These are phyloP conservation scores for Erodium moschatum DNA, from an alignment of 441 rosid species.

Conservation along the genomic window DNA sequence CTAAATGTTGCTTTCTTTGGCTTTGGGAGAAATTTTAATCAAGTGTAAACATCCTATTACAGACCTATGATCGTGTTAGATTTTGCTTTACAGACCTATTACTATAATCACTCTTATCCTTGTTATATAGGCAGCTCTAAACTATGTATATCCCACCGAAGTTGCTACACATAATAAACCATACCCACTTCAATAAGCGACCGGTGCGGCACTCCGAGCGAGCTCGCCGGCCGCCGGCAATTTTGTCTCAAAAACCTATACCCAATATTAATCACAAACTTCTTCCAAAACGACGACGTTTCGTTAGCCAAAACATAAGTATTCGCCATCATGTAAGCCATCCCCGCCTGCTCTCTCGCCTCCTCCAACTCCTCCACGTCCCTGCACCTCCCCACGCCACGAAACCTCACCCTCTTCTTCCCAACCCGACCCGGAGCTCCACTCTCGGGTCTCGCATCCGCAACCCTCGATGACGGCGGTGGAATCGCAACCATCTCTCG, in stretches of 20 bases:
- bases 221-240: constrained; percentile 89
- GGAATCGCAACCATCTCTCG: constrained; percentile 57
- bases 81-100: too few species aligned
- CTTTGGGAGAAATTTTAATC: too few species aligned
- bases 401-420: constrained; percentile 60
- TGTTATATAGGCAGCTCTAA: too few species aligned
- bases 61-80: too few species aligned
- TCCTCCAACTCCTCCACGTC: constrained; percentile 60
- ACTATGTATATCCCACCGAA: not conserved
- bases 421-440: constrained; percentile 26
- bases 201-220: constrained; percentile 81
- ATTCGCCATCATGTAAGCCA: constrained; percentile 82
- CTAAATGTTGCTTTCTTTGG: too few species aligned
- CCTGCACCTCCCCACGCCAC: constrained; percentile 34
- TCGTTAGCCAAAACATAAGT: constrained; percentile 79
- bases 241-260: constrained; percentile 81
- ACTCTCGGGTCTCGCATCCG: constrained; percentile 17
- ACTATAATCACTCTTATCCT: too few species aligned
- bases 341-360: constrained; percentile 62
- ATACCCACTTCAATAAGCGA: constrained; percentile 91
- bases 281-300: constrained; percentile 75
- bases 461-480: constrained; percentile 53
- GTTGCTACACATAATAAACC: constrained; percentile 61
- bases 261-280: constrained; percentile 69
- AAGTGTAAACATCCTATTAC: too few species aligned